Conservation (phyloP, 2,329 filamentous ascomycete genomes). For the Cladophialophora exuberans region DNA sequence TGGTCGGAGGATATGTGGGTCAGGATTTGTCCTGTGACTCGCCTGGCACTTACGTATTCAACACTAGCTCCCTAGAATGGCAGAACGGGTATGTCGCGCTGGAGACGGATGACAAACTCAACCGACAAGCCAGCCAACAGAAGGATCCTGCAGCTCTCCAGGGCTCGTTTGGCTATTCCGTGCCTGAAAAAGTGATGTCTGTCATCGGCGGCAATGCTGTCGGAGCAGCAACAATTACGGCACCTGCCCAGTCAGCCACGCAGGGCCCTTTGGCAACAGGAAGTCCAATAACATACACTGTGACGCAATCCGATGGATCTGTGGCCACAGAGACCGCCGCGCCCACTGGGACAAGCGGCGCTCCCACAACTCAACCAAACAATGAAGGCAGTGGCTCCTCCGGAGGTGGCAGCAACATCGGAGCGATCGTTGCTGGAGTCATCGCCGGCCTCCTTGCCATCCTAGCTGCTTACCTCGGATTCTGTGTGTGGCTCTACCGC, state of each 20-base stretch:
- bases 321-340: constrained; percentile 44
- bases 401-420: constrained; percentile 52
- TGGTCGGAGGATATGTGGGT: constrained; percentile 72
- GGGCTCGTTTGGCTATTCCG: constrained; percentile 67
- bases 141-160: constrained; percentile 60
- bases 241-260: constrained; percentile 65
- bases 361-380: background rate
- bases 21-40: constrained; percentile 65
- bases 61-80: constrained; percentile 72
- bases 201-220: constrained; percentile 68
- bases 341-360: constrained; percentile 46
- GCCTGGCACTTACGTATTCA: constrained; percentile 75
- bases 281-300: constrained; percentile 69
- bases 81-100: constrained; percentile 69
- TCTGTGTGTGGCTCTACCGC: constrained; percentile 76
- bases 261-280: constrained; percentile 73
- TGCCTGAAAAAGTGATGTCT: constrained; percentile 65
- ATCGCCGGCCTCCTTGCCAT: constrained; percentile 69
- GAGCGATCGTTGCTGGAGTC: constrained; percentile 60
- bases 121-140: constrained; percentile 57
- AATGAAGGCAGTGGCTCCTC: constrained; percentile 23
- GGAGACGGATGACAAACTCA: constrained; percentile 49
- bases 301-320: constrained; percentile 51
- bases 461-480: constrained; percentile 72
- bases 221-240: constrained; percentile 71